Conservation (phyloP, 2,329 filamentous ascomycete genomes). For the Colletotrichum musicola region DNA sequence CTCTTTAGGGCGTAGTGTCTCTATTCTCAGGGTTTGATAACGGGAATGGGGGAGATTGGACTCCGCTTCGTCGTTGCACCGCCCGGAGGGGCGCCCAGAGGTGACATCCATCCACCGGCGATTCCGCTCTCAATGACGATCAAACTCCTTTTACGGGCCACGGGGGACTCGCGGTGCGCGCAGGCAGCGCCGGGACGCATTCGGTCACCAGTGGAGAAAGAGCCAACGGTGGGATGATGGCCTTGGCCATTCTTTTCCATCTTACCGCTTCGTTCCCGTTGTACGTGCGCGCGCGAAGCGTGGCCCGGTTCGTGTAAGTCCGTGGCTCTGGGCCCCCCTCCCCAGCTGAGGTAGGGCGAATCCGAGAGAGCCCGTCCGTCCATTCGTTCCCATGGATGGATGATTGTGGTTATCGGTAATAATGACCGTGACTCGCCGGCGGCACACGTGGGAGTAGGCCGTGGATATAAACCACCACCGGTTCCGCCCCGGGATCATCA, state of each 20-base stretch:
- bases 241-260: too few species aligned
- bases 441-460: constrained; percentile 6
- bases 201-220: background rate
- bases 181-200: background rate
- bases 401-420: constrained; percentile 1
- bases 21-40: constrained; percentile 19
- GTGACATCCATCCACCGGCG: constrained; percentile 28
- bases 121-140: constrained; percentile 27
- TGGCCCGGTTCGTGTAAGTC: too few species aligned
- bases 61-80: constrained; percentile 20
- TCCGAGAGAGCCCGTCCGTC: background rate
- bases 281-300: too few species aligned
- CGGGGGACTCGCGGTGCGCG: background rate
- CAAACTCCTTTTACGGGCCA: constrained; percentile 22
- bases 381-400: background rate
- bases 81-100: constrained; percentile 34
- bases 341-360: too few species aligned
- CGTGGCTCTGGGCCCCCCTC: background rate
- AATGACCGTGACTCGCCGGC: constrained; percentile 11
- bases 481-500: constrained; percentile 17
- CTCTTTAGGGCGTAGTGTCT: background rate
- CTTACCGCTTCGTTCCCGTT: background rate
- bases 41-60: constrained; percentile 13
- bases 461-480: constrained; percentile 36
- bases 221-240: constrained; percentile 8